Evolutionary conservation across 768 basidiomycete species (phyloP).

Genomic region (Psilocybe tampanensis): DNA sequence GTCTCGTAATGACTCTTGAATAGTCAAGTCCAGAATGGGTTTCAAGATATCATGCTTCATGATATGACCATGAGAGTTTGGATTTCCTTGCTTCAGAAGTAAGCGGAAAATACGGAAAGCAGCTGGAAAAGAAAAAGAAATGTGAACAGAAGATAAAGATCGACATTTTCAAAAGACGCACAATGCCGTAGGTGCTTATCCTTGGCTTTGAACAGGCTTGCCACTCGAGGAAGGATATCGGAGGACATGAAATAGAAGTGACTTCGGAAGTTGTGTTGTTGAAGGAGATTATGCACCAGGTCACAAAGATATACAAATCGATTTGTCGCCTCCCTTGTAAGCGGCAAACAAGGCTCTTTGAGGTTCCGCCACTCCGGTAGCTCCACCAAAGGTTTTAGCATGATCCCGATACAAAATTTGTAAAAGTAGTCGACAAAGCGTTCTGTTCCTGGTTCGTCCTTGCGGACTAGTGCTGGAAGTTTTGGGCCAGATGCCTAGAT

Average conservation of each 20-base stretch:
- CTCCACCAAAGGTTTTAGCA: conserved; percentile 79
- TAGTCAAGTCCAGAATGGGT: conserved; percentile 83
- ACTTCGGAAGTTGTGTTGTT: conserved; percentile 90
- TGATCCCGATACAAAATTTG: conserved; percentile 73
- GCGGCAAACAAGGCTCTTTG: conserved; percentile 46
- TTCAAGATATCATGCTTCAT: conserved; percentile 84
- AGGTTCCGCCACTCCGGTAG: conserved; percentile 64
- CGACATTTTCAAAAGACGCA: conserved; percentile 36
- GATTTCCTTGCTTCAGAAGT: conserved; percentile 81
- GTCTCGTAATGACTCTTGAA: conserved; percentile 82
- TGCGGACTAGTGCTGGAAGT: conserved; percentile 43
- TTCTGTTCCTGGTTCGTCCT: conserved; percentile 86
- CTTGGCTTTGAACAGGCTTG: conserved; percentile 73
- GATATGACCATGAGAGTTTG: conserved; percentile 71
- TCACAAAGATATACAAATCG: conserved; percentile 91
- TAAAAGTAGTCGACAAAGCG: conserved; percentile 94
- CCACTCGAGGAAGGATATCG: conserved; percentile 72
- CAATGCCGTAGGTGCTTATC: conserved; percentile 95
- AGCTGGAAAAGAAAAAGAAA: conserved; percentile 46
- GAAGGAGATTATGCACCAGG: conserved; percentile 83
- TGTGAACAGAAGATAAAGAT: background rate
- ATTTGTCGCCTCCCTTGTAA: conserved; percentile 77
- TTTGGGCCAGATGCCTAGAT: conserved; percentile 35
- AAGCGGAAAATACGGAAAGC: conserved; percentile 91
- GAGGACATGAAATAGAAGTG: conserved; percentile 89